Percentiles rank a stretch among this genome's conserved stretches.
Conservation (phyloP, 257 asterid genomes). For the Solanum rostratum region DNA sequence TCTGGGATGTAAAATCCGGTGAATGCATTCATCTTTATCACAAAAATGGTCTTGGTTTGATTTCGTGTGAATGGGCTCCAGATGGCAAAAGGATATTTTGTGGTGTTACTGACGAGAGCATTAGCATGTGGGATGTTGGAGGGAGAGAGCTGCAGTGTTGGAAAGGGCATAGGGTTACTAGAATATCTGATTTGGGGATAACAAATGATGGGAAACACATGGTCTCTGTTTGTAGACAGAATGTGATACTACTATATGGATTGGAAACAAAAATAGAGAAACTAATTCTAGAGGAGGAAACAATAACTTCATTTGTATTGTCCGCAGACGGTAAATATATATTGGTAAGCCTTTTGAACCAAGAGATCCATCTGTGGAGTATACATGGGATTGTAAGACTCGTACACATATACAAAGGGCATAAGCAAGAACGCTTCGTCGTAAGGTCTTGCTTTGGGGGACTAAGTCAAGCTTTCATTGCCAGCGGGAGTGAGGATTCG, state of each 20-base stretch:
- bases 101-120: constrained; percentile 74
- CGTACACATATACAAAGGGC: constrained; percentile 67
- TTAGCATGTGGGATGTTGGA: constrained; percentile 71
- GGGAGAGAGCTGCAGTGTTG: constrained; percentile 80
- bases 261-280: constrained; percentile 63
- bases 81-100: constrained; percentile 57
- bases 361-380: constrained; percentile 88
- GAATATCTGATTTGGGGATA: constrained; percentile 60
- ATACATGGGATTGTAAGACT: constrained; percentile 44
- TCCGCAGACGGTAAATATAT: constrained; percentile 62
- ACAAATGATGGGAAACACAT: constrained; percentile 58
- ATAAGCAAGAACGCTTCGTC: constrained; percentile 63
- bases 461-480: constrained; percentile 61
- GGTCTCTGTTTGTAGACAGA: constrained; percentile 58
- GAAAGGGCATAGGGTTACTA: constrained; percentile 67
- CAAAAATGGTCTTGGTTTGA: constrained; percentile 61
- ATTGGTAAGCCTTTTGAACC: constrained; percentile 59
- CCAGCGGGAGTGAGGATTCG: constrained; percentile 97
- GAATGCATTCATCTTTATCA: constrained; percentile 58
- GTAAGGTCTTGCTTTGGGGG: constrained; percentile 92
- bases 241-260: constrained; percentile 40
- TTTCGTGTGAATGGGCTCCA: constrained; percentile 85
- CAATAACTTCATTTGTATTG: constrained; percentile 55
- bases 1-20: constrained; percentile 76
- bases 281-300: constrained; percentile 67